phyloP scores from a whole-genome alignment of 352 stramenopile species.

The Halophytophthora polymorphica region DNA sequence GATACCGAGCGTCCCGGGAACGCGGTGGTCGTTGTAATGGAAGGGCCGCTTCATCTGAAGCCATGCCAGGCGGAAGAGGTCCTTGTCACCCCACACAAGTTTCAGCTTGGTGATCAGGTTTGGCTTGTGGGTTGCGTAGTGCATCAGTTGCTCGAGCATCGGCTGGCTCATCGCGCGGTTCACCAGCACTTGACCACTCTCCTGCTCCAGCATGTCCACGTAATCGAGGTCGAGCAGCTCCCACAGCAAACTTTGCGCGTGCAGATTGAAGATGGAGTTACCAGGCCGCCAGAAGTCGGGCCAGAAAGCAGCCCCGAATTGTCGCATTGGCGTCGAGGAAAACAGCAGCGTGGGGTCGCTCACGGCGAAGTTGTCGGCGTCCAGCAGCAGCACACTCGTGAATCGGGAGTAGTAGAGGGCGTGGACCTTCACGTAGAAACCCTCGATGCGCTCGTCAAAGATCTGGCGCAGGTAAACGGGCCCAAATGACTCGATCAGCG shows the following conservation, averaged over 20 bases:
- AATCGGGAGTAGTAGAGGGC: constrained; percentile 53
- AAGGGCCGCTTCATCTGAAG: constrained; percentile 27
- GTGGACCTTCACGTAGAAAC: constrained; percentile 54
- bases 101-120: constrained; percentile 50
- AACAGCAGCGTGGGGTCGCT: constrained; percentile 44
- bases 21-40: constrained; percentile 34
- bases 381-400: constrained; percentile 39
- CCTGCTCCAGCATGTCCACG: constrained; percentile 48
- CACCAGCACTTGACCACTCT: constrained; percentile 49
- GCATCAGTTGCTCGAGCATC: constrained; percentile 44
- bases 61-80: constrained; percentile 55
- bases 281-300: constrained; percentile 45
- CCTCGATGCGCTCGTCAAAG: constrained; percentile 40
- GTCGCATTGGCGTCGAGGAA: constrained; percentile 21
- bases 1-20: constrained; percentile 41
- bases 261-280: constrained; percentile 60
- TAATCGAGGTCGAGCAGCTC: constrained; percentile 39
- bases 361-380: constrained; percentile 50
- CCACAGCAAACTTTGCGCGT: constrained; percentile 57
- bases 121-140: constrained; percentile 39
- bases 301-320: constrained; percentile 44
- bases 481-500: constrained; percentile 29
- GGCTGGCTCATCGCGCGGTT: constrained; percentile 24
- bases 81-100: constrained; percentile 55
- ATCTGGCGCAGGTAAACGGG: constrained; percentile 40